Percentiles rank a stretch among this genome's conserved stretches.
These are phyloP conservation scores for Penicillium parvum DNA, from an alignment of 495 filamentous ascomycete species.

Conservation along the genomic window DNA sequence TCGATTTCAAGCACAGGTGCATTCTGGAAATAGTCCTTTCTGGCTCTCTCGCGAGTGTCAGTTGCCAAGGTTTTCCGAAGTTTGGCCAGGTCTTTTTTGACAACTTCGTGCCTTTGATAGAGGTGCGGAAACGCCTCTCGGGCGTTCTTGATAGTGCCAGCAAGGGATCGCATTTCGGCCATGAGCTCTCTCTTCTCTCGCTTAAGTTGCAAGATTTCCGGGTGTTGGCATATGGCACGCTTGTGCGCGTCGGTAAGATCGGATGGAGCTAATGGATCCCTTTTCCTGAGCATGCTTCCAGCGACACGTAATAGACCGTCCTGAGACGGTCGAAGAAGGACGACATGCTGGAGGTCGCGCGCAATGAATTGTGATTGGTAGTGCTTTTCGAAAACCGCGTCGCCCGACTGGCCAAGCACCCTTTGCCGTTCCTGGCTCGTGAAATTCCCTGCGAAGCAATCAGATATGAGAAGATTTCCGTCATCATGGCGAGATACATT, in stretches of 20 bases:
- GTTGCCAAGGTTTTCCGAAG: constrained; percentile 21
- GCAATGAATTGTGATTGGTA: constrained; percentile 29
- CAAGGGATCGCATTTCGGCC: constrained; percentile 27
- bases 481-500: too few relatives aligned
- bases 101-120: constrained; percentile 20
- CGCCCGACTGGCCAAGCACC: constrained; percentile 27
- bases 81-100: constrained; percentile 20
- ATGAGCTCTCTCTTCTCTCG: constrained; percentile 28
- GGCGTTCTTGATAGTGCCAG: constrained; percentile 22
- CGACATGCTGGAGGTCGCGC: constrained; percentile 23
- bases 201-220: constrained; percentile 20
- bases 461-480: too few relatives aligned
- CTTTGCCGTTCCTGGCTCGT: constrained; percentile 29
- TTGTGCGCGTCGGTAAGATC: constrained; percentile 23
- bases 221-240: constrained; percentile 22
- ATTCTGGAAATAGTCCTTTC: constrained; percentile 28
- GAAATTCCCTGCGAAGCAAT: constrained; percentile 30
- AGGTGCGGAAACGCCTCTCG: constrained; percentile 20
- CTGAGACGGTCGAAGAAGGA: constrained; percentile 24
- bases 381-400: constrained; percentile 27
- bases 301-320: constrained; percentile 16
- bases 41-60: constrained; percentile 21
- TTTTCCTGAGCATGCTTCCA: constrained; percentile 26
- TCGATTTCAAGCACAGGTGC: constrained; percentile 24
- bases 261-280: constrained; percentile 18